Evolutionary conservation across 2,329 filamentous ascomycete species (phyloP).

Genomic region (Daldinia eschscholtzii): DNA sequence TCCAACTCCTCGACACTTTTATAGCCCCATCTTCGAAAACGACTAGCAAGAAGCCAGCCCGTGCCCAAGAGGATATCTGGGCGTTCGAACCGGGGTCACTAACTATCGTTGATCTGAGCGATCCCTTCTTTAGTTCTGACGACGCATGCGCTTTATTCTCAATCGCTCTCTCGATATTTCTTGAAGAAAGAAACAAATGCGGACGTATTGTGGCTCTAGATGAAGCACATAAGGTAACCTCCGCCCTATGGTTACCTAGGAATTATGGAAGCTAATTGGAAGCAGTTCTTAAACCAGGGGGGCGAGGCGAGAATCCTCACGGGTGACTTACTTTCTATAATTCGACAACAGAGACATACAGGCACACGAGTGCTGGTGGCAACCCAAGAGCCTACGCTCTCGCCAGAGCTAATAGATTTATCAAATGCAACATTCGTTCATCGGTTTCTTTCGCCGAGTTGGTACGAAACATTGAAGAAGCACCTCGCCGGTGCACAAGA

Average conservation of each 20-base stretch:
- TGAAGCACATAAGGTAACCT: slow-evolving; percentile 68
- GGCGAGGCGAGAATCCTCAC: slow-evolving; percentile 39
- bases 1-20: slow-evolving; percentile 65
- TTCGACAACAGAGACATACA: slow-evolving; percentile 44
- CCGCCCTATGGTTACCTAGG: not conserved
- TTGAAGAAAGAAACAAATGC: slow-evolving; percentile 56
- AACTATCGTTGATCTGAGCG: slow-evolving; percentile 71
- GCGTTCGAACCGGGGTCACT: slow-evolving; percentile 58
- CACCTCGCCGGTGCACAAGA: slow-evolving; percentile 41
- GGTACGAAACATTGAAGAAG: slow-evolving; percentile 39
- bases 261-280: slow-evolving; percentile 1
- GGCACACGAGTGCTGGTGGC: slow-evolving; percentile 44
- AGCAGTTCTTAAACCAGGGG: slow-evolving; percentile 37
- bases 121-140: slow-evolving; percentile 64
- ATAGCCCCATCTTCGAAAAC: slow-evolving; percentile 52
- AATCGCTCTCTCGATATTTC: slow-evolving; percentile 64
- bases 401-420: slow-evolving; percentile 43
- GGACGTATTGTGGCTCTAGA: slow-evolving; percentile 67
- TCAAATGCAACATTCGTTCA: slow-evolving; percentile 46
- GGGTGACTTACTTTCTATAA: slow-evolving; percentile 38
- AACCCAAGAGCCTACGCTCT: slow-evolving; percentile 47
- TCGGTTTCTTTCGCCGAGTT: slow-evolving; percentile 44
- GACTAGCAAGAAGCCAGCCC: slow-evolving; percentile 27
- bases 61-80: slow-evolving; percentile 39
- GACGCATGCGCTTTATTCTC: slow-evolving; percentile 69